Base-by-base conservation (phyloP, 1,284 basidiomycete species). In the Boletus calvinii region DNA sequence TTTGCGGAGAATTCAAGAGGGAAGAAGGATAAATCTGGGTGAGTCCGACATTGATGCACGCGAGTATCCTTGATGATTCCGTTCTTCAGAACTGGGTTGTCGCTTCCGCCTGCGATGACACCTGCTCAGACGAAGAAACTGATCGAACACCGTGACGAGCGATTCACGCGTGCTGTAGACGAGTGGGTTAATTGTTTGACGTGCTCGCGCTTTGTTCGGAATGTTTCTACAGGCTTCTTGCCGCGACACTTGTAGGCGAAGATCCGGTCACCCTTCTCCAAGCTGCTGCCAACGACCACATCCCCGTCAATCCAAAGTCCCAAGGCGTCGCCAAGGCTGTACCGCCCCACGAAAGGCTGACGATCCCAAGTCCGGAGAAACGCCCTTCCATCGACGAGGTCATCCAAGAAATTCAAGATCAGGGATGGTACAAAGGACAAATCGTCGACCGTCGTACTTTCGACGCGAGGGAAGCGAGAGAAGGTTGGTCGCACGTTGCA, bases 381-480 rank as follows among this genome's bases (percentile, higher is more conserved):
- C 77, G 90, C 24, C 80, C 79, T 30, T 72, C 83, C 0, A 80
- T 93, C 8, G 71, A 78, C 22, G 67, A 71, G 4, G 69, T 92
- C 12, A 71, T 94, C 35, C 63, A 71, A 9, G 83, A 89, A 48
- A 66, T 92, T 6, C 71, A 71, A 52, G 66, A 74, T 22, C 77
- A 84, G 52, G 72, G 75, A 1, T 86, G 85, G 80, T 93, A 88
- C 64, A 73, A 72, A 48, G 77, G 79, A 20, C 90, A 93, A 68
- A 87, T 93, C 24, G 72, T 77, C 4, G 72, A 83, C 52, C 74
- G 77, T 34, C 75, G 79, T 50, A 78, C 75, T 0, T 74, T 85
- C 22, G 76, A 78, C 6, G 76, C 78, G 1, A 81, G 77, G 53
- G 71, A 74, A 31, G 79, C 78, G 4, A 70, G 73, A 46, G 73